Evolutionary conservation across 257 asterid genomes (phyloP).

Genomic region (Solanum sejunctum): DNA sequence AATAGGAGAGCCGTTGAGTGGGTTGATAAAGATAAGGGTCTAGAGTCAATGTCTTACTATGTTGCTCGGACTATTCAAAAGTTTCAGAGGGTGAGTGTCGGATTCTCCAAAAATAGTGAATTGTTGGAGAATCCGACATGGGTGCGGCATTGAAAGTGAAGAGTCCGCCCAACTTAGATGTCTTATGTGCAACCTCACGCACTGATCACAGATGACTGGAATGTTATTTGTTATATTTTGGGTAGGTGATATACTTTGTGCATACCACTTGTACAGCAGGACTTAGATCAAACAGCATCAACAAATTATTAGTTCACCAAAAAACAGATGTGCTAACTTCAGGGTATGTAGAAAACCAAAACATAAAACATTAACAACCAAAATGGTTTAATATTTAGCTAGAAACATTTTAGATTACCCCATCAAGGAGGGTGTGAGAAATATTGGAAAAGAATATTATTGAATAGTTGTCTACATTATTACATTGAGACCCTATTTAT

Average conservation of each 20-base stretch:
- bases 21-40: neutral
- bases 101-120: too few species aligned
- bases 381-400: neutral
- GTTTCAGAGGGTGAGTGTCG: too few species aligned
- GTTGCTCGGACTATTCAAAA: too few species aligned
- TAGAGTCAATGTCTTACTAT: neutral
- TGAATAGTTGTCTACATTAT: too few species aligned
- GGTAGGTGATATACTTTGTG: neutral
- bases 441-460: too few species aligned
- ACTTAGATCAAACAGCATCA: neutral
- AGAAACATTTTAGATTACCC: neutral
- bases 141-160: too few species aligned
- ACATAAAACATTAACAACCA: neutral
- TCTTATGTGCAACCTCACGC: neutral
- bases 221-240: neutral
- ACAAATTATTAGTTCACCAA: neutral
- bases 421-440: neutral
- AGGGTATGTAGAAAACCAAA: neutral
- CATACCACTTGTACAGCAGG: neutral
- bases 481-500: too few species aligned
- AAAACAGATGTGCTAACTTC: neutral
- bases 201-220: neutral
- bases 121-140: too few species aligned
- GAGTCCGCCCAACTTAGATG: neutral
- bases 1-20: neutral